Conservation (phyloP, 2,329 filamentous ascomycete species). For the Phyllosticta citrichinensis region DNA sequence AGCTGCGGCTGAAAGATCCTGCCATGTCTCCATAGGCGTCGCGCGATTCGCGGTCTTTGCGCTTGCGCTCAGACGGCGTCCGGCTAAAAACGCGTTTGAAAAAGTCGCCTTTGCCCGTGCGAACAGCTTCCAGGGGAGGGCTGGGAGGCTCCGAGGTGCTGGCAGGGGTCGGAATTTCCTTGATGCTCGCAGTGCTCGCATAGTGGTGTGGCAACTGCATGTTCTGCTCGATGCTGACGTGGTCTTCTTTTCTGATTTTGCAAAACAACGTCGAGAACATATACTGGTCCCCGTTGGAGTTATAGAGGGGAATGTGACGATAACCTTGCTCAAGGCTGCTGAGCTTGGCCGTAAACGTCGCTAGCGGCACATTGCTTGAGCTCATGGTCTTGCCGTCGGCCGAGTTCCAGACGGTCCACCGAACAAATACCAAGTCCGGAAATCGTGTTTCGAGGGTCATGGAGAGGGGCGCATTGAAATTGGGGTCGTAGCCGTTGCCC, state of each 20-base stretch:
- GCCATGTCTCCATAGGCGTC: slow-evolving; percentile 16
- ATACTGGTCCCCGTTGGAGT: slow-evolving; percentile 83
- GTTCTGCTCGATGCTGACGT: slow-evolving; percentile 30
- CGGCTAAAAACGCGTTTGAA: slow-evolving; percentile 34
- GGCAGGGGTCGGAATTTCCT: slow-evolving; percentile 15
- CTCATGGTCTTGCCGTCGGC: slow-evolving; percentile 56
- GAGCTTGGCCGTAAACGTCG: slow-evolving; percentile 87
- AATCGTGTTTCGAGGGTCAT: slow-evolving; percentile 88
- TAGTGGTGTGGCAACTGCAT: slow-evolving; percentile 9
- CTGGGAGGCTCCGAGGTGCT: slow-evolving; percentile 19
- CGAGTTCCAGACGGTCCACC: slow-evolving; percentile 85
- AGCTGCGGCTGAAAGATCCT: slow-evolving; percentile 25
- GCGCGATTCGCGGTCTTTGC: slow-evolving; percentile 24
- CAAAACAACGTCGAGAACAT: slow-evolving; percentile 93
- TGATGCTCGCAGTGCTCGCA: slow-evolving; percentile 8
- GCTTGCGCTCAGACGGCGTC: slow-evolving; percentile 33
- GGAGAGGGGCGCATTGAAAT: slow-evolving; percentile 69
- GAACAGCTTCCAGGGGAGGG: slow-evolving; percentile 19
- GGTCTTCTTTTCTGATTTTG: slow-evolving; percentile 59
- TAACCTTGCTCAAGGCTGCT: slow-evolving; percentile 84
- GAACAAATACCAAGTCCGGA: slow-evolving; percentile 85
- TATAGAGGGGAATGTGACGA: slow-evolving; percentile 80
- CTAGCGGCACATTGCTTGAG: slow-evolving; percentile 53
- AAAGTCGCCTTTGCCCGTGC: slow-evolving; percentile 23
- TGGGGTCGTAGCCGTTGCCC: slow-evolving; percentile 88